Evolutionary conservation across 176 grass and related monocot species (phyloP), one percentile per base, ranked within the genome.

Genomic region (Canna indica): DNA sequence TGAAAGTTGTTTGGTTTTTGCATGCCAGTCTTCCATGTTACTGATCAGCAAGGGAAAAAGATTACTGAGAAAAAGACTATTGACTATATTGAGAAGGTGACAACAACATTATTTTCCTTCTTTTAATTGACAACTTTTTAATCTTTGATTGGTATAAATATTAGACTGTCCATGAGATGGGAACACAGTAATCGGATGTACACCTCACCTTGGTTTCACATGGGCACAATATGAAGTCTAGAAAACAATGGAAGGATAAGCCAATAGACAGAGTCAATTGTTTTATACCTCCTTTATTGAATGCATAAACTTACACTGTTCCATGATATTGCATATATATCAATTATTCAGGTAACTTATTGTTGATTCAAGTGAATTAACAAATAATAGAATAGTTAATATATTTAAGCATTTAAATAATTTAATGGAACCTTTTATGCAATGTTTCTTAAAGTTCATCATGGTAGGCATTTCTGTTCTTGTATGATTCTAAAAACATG

Each of bases 51-150:
- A 74, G 86, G 94, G 3, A 52, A 73, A 38, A 99, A 99, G 74
- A 62, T 93, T 20, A 99, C 89, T 32, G 79, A 99, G 47, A 71
- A 87, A 72, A 90, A 81, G 81, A 93, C 94, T 34, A 85, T 93
- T 34, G 44, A 84, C 41, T 82, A 93, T 75, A 90, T 99, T 25
- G 86, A 99, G 60, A 93, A 92, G 89, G 94, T 99, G 63, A 58
- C 38, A 42, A 0, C 54, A 59, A 8, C n/a, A 30, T 74, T 22
- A 64, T 28, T 20, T 1, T 4, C 22, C 36, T 1, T 76, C 27
- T n/a, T 59, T 26, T 27, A 0, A 5, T 31, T 26, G 48, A 58
- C 45, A 27, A 35, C 5, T 10, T 80, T 6, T 11, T 33, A 64
- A 42, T 10, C 12, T 67, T 36, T 34, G 30, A 7, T 65, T 20